Base-by-base conservation (phyloP, 352 stramenopile genomes). In the Aphanomyces stellatus region DNA sequence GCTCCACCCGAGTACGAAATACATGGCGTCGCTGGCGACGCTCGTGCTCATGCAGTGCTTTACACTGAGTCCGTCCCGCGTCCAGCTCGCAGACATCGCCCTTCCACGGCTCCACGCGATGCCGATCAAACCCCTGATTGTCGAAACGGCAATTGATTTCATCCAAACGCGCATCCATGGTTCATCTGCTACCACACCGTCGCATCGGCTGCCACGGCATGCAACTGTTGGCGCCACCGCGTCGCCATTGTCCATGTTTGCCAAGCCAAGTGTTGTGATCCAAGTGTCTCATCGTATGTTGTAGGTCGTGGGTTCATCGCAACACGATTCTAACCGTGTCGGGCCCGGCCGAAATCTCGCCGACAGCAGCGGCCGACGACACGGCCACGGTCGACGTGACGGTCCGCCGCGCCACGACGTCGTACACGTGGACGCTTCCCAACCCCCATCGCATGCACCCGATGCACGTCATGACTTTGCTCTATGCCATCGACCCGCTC, bases 391-490 rank as follows among this genome's bases (percentile, higher is more conserved):
- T 80, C 25, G 73, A 69, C 43, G 62, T 90, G 17, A 71, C 75
- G 22, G 76, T 90, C 28, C 76, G 81, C 11, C 77, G 80, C 56
- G 72, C 80, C 11, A 85, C 79, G 59, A 77, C 76, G 35, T 85
- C 74, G 41, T 85, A 66, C 51, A 69, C 62, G n/a, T 90, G 78
- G 80, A 57, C 74, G 8, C 48, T 90, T 46, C 33, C 33, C 49
- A 31, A 5, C 19, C 22, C n/a, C 55, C 25, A 46, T 34, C 22
- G 3, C 17, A 75, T 85, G 22, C 78, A 93, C 40, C 84, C 86
- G 37, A 73, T 80, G 51, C 81, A 88, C 62, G 63, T 94, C 37
- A 94, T 94, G 86, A 88, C 87, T 77, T 79, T 91, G 65, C 62
- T 94, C 0, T 94, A 91, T 53, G 82, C 91, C 53, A 49, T 91